Conservation (phyloP, 2,329 filamentous ascomycete species). For the Colletotrichum trifolii region DNA sequence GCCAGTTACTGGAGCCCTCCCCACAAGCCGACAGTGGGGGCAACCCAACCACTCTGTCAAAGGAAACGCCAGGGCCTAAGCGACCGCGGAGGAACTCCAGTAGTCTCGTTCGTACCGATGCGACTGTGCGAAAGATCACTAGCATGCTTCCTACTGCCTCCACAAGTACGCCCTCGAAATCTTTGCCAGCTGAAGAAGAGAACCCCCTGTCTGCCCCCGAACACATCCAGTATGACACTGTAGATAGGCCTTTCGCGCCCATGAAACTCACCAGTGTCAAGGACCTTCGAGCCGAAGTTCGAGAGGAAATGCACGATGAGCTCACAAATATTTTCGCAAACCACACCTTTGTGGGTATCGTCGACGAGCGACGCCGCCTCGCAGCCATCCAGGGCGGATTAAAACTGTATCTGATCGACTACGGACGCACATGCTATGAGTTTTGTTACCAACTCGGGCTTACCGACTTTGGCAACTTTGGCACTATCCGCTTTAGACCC, state of each 20-base stretch:
- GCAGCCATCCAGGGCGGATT: slow-evolving; percentile 95
- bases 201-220: slow-evolving; percentile 55
- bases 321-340: slow-evolving; percentile 88
- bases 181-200: slow-evolving; percentile 40
- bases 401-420: slow-evolving; percentile 92
- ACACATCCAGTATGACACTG: slow-evolving; percentile 75
- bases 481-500: slow-evolving; percentile 81
- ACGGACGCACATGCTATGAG: slow-evolving; percentile 85
- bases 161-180: slow-evolving; percentile 41
- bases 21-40: slow-evolving; percentile 41
- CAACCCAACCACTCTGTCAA: slow-evolving; percentile 43
- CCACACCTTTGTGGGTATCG: slow-evolving; percentile 93
- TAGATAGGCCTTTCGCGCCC: slow-evolving; percentile 74
- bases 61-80: slow-evolving; percentile 50
- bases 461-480: slow-evolving; percentile 96
- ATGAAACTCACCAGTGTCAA: slow-evolving; percentile 88
- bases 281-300: slow-evolving; percentile 82
- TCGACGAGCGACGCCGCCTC: slow-evolving; percentile 86
- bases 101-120: slow-evolving; percentile 90
- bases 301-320: slow-evolving; percentile 83
- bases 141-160: slow-evolving; percentile 82
- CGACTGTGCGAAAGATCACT: slow-evolving; percentile 91
- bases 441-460: slow-evolving; percentile 96
- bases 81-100: slow-evolving; percentile 63
- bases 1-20: slow-evolving; percentile 48